Base-by-base conservation (phyloP, 2,329 filamentous ascomycete genomes). In the Arthrobotrys musiformis region DNA sequence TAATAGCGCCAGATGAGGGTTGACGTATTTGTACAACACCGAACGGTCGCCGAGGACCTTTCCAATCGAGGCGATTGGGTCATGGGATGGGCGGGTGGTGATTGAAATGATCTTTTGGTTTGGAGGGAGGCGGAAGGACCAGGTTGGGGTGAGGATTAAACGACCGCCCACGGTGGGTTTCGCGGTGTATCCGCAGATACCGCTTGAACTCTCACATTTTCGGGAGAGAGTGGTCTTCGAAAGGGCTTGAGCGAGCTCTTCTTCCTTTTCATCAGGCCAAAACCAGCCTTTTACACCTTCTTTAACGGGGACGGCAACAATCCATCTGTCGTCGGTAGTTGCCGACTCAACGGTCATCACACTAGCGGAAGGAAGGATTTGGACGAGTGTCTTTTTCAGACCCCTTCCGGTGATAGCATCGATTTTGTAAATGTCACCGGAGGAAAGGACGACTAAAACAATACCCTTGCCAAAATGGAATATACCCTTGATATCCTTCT, bases 11-110 rank as follows among this genome's bases (percentile, higher is more conserved):
- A 93, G 86, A 5, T 88, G 84, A 97, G 92, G 90, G 84, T 96
- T 97, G 44, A 99, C 85, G 82, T 98, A 98, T 85, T 99, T 99
- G 89, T 99, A 99, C 79, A 94, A 88, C 56, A 99, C 95, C n/a
- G 90, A 90, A 48, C 95, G 89, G 81, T 99, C 92, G 26, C 93
- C 94, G 22, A 99, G 88, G 0, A 98, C 95, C 74, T 93, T 93
- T 8, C 95, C 95, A 80, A 99, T 97, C 0, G 95, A 98, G 2
- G 95, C 94, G 56, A 98, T 90, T 0, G 93, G 93, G 80, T 99
- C 94, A 79, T 94, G 91, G 1, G 88, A 82, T 8, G 93, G 90
- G 56, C 90, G 88, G 17, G 90, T 87, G 1, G 90, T 90, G 42
- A 95, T 86, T 50, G 87, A 85, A 5, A 90, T 85, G 66, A 98